A percentile compares a stretch with the other conserved stretches of the same genome.
These are phyloP conservation scores for Megacollybia marginata DNA, from an alignment of 768 basidiomycete species.

Conservation along the genomic window DNA sequence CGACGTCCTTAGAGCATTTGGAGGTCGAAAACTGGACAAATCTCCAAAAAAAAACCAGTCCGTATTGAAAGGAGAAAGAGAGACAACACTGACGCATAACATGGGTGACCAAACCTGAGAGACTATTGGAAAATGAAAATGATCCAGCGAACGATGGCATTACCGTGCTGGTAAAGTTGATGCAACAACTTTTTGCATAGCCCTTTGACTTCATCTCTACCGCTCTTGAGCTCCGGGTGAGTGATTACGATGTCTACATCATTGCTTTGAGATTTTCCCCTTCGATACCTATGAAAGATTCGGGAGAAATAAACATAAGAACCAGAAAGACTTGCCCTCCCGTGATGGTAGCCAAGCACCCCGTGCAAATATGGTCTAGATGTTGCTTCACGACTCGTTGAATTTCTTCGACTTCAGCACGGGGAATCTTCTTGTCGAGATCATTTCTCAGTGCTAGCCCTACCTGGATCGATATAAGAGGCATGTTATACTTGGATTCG, in stretches of 20 bases:
- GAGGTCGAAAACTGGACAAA: conserved; percentile 51
- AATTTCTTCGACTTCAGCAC: conserved; percentile 76
- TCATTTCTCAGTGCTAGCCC: conserved; percentile 55
- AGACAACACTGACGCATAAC: conserved; percentile 68
- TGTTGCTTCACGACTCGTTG: conserved; percentile 60
- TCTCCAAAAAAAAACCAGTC: conserved; percentile 26
- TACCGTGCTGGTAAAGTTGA: conserved; percentile 51
- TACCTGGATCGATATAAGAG: conserved; percentile 40
- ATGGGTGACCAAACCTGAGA: conserved; percentile 65
- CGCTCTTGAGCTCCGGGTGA: conserved; percentile 44
- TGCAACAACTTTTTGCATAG: conserved; percentile 55
- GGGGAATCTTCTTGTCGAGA: conserved; percentile 48
- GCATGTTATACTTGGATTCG: conserved; percentile 10
- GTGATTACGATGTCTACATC: conserved; percentile 90
- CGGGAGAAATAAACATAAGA: neutral
- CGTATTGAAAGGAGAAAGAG: neutral
- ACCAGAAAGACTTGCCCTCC: conserved; percentile 56
- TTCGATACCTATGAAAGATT: conserved; percentile 52
- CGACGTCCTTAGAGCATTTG: conserved; percentile 45
- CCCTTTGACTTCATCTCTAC: conserved; percentile 44
- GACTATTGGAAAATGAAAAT: neutral
- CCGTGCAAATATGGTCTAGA: conserved; percentile 51
- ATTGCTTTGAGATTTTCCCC: conserved; percentile 75
- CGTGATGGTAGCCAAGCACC: conserved; percentile 67
- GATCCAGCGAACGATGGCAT: conserved; percentile 8